These are phyloP conservation scores for Microascus cirrosus DNA, from an alignment of 2,329 filamentous ascomycete species.

Conservation along the genomic window DNA sequence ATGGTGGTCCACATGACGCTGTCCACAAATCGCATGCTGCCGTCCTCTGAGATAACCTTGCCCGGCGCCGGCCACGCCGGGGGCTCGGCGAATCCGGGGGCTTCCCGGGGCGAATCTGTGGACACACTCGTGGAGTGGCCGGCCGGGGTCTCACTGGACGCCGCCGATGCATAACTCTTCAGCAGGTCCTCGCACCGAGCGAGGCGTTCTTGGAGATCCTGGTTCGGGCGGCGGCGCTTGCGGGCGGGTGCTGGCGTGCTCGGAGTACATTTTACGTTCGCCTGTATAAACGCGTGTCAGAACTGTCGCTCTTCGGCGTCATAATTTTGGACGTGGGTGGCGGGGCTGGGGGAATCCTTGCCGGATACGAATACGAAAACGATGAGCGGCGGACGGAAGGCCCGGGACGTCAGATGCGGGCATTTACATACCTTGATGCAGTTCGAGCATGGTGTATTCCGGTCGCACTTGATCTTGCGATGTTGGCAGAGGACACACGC, in stretches of 20 bases:
- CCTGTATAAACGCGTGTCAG: constrained; percentile 21
- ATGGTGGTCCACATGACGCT: constrained; percentile 42
- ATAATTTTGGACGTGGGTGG: not conserved
- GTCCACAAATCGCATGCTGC: constrained; percentile 45
- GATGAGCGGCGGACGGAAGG: not conserved
- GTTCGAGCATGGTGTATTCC: constrained; percentile 47
- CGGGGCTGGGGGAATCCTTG: not conserved
- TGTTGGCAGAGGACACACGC: constrained; percentile 48
- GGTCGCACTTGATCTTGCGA: constrained; percentile 53
- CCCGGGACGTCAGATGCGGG: not conserved
- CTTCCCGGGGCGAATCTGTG: constrained; percentile 7
- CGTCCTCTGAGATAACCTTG: constrained; percentile 45
- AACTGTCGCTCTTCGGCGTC: constrained; percentile 1
- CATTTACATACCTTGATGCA: constrained; percentile 40
- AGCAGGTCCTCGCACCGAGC: constrained; percentile 47
- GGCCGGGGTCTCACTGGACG: constrained; percentile 7
- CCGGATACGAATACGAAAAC: not conserved
- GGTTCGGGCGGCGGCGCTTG: constrained; percentile 47
- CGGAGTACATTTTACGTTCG: constrained; percentile 47
- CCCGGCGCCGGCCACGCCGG: constrained; percentile 30
- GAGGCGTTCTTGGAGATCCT: constrained; percentile 49
- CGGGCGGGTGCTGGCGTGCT: constrained; percentile 49
- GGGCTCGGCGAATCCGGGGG: not conserved
- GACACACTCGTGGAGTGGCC: constrained; percentile 3
- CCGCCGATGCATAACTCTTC: constrained; percentile 41